phyloP scores from a whole-genome alignment of 148 eudicot genomes.

The Tetragonia tetragonoides region DNA sequence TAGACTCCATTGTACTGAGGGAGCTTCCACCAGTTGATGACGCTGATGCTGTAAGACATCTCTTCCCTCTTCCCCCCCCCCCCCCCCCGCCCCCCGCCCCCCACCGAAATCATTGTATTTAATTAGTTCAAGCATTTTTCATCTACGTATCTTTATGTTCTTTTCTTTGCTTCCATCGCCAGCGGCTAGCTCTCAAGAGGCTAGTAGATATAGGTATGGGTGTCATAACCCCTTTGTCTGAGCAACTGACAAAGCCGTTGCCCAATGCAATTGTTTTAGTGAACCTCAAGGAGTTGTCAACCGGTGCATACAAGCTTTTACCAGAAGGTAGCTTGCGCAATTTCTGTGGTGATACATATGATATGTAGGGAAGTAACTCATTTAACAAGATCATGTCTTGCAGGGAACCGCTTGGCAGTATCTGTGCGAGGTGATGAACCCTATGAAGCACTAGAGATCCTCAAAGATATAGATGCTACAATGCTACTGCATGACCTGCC shows the following conservation, averaged over 20 bases:
- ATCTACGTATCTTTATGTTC: neutral
- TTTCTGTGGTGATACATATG: conserved; percentile 1
- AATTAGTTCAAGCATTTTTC: conserved; percentile 1
- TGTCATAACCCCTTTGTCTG: conserved; percentile 80
- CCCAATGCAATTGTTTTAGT: conserved; percentile 87
- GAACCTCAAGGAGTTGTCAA: conserved; percentile 72
- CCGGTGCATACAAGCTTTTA: conserved; percentile 85
- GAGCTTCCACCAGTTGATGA: conserved; percentile 86
- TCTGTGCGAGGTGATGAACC: conserved; percentile 93
- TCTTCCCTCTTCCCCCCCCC: too few relatives aligned
- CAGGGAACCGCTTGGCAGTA: conserved; percentile 91
- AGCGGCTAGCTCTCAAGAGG: conserved; percentile 97
- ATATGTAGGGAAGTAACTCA: neutral
- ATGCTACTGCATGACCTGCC: conserved; percentile 68
- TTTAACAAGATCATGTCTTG: conserved; percentile 12
- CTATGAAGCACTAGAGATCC: conserved; percentile 60
- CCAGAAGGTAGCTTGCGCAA: conserved; percentile 59
- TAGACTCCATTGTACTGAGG: conserved; percentile 84
- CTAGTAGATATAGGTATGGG: conserved; percentile 88
- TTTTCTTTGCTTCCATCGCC: conserved; percentile 22
- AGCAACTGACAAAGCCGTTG: conserved; percentile 89
- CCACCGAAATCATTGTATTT: neutral
- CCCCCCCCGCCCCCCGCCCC: too few relatives aligned
- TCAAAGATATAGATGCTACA: conserved; percentile 64
- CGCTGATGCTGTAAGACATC: conserved; percentile 65